These are phyloP conservation scores for Lablab purpureus DNA, from an alignment of 306 rosid genomes.

Conservation along the genomic window DNA sequence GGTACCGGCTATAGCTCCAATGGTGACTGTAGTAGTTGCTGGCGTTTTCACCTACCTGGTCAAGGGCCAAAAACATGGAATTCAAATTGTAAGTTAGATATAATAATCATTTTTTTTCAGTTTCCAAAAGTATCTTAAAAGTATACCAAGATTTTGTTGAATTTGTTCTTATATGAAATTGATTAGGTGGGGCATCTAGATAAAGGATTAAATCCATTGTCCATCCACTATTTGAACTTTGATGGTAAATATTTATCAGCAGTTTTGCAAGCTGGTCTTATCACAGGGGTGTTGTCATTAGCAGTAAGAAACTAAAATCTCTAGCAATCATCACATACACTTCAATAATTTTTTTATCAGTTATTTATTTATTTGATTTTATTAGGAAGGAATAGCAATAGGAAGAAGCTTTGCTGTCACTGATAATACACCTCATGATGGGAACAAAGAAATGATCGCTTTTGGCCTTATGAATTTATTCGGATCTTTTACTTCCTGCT, in stretches of 20 bases:
- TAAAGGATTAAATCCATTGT: constrained; percentile 78
- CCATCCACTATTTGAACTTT: constrained; percentile 63
- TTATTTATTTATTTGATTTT: not conserved
- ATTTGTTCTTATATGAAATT: not conserved
- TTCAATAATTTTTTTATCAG: not conserved
- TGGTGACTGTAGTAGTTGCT: constrained; percentile 61
- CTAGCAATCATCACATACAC: not conserved
- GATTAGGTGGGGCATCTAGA: constrained; percentile 78
- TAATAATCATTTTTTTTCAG: not conserved
- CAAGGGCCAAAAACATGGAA: constrained; percentile 69
- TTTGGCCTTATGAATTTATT: constrained; percentile 82
- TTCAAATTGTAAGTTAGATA: constrained; percentile 61
- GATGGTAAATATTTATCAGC: constrained; percentile 56
- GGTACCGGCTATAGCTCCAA: constrained; percentile 85
- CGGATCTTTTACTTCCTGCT: constrained; percentile 91
- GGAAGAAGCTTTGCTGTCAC: constrained; percentile 85
- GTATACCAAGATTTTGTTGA: not conserved
- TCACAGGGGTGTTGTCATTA: constrained; percentile 75
- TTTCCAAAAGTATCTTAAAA: not conserved
- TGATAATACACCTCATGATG: constrained; percentile 81
- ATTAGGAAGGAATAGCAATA: constrained; percentile 95
- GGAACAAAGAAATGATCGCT: constrained; percentile 93
- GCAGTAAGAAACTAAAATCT: constrained; percentile 62
- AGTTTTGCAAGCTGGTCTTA: constrained; percentile 56
- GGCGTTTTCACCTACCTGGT: constrained; percentile 65